Evolutionary conservation across 495 filamentous ascomycete genomes (phyloP).

Genomic region (Cladorrhinum samala): DNA sequence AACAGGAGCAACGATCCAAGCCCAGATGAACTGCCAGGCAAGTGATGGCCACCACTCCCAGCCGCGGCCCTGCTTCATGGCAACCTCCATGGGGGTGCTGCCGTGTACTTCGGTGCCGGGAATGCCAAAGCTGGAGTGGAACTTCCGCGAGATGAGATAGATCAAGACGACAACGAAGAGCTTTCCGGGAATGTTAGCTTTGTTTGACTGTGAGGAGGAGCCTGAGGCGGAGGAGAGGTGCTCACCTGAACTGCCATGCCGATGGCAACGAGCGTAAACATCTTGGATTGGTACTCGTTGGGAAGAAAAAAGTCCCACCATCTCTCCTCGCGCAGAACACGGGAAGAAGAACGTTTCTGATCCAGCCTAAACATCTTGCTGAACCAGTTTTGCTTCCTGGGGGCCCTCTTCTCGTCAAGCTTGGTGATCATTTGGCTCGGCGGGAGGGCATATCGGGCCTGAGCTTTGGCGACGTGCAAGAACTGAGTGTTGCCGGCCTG

Average conservation of each 20-base stretch:
- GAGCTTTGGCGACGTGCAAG: conserved; percentile 53
- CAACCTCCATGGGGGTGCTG: conserved; percentile 40
- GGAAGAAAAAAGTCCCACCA: conserved; percentile 11
- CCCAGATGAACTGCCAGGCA: conserved; percentile 59
- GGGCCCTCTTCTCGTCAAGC: conserved; percentile 21
- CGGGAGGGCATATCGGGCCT: conserved; percentile 36
- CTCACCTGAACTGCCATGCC: conserved; percentile 49
- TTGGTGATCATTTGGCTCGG: conserved; percentile 19
- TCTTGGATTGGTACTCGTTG: conserved; percentile 41
- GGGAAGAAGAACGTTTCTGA: background rate
- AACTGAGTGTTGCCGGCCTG: conserved; percentile 63
- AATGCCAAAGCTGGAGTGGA: conserved; percentile 44
- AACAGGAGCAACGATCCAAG: conserved; percentile 48
- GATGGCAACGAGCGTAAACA: conserved; percentile 42
- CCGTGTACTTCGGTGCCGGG: conserved; percentile 40
- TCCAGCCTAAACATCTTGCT: background rate
- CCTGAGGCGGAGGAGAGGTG: background rate
- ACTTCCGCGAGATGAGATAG: conserved; percentile 60
- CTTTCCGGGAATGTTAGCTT: conserved; percentile 26
- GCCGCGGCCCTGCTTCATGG: conserved; percentile 39
- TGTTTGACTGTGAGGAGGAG: background rate
- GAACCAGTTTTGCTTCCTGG: background rate
- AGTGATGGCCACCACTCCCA: conserved; percentile 68
- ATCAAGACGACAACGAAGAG: conserved; percentile 54
- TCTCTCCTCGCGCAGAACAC: background rate